Conservation (phyloP, 495 filamentous ascomycete species). For the Amphirosellinia nigrospora region DNA sequence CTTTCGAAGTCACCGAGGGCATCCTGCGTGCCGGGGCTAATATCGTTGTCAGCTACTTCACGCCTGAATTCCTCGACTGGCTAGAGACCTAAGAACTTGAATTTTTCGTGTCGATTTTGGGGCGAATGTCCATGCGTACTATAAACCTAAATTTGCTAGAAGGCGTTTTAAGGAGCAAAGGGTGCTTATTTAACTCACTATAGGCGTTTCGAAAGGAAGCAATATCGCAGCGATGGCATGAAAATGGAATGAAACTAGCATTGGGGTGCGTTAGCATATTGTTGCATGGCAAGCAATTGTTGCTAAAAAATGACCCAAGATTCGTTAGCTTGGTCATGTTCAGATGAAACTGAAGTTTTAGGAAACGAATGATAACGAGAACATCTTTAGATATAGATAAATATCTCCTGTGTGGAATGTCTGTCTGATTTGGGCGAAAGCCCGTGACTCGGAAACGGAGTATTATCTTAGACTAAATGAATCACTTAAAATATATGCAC, state of each 20-base stretch:
- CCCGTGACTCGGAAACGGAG: not conserved
- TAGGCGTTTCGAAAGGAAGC: constrained; percentile 6
- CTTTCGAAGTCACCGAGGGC: constrained; percentile 89
- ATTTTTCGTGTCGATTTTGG: not conserved
- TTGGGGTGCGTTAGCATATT: constrained; percentile 11
- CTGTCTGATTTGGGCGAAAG: not conserved
- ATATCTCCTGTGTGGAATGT: not conserved
- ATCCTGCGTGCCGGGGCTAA: constrained; percentile 91
- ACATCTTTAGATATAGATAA: not conserved
- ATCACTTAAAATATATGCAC: not conserved
- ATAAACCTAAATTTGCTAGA: constrained; percentile 16
- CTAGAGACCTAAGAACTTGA: constrained; percentile 48
- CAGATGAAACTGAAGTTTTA: not conserved
- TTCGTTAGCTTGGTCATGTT: too few species aligned
- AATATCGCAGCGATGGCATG: constrained; percentile 1
- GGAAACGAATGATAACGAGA: not conserved
- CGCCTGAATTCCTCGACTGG: constrained; percentile 93
- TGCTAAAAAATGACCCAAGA: too few species aligned
- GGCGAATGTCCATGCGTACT: too few species aligned
- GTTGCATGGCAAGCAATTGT: constrained; percentile 7
- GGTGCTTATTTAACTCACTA: not conserved
- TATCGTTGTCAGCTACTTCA: constrained; percentile 93
- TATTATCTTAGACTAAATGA: not conserved
- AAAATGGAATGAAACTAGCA: not conserved
- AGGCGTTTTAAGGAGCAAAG: constrained; percentile 18